Percentiles rank a stretch among this genome's conserved stretches.
Evolutionary conservation across 2,329 filamentous ascomycete species (phyloP).

Genomic region (Ceratocystis papillata): DNA sequence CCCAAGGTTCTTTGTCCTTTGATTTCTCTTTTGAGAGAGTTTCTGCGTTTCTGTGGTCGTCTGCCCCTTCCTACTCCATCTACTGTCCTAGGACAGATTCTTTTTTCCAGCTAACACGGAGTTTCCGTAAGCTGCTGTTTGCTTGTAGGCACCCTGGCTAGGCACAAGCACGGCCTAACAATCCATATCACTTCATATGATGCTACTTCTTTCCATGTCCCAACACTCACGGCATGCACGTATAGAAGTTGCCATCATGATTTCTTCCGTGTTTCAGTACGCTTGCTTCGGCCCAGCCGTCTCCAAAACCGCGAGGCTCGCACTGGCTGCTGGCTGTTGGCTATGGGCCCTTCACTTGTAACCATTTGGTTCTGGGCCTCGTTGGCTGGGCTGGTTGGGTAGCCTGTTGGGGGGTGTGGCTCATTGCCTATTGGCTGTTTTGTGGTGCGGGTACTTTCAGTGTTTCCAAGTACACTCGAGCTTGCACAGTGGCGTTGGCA

Average conservation of each 20-base stretch:
- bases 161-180: too few species aligned
- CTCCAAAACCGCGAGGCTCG: not conserved
- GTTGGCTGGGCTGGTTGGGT: not conserved
- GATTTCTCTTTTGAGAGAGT: too few species aligned
- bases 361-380: not conserved
- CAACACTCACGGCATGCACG: too few species aligned
- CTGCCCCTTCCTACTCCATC: not conserved
- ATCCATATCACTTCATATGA: too few species aligned
- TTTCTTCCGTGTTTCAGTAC: slow-evolving; percentile 13
- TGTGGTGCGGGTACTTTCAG: not conserved
- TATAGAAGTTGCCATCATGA: not conserved
- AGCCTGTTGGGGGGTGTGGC: not conserved
- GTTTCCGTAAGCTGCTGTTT: not conserved
- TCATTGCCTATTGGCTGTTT: not conserved
- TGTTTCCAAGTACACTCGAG: not conserved
- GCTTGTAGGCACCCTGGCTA: not conserved
- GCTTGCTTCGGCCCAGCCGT: slow-evolving; percentile 6
- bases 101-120: not conserved
- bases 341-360: not conserved
- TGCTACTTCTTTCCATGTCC: too few species aligned
- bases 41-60: not conserved
- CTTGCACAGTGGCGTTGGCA: not conserved
- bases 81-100: not conserved
- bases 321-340: not conserved
- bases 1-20: too few species aligned